Base-by-base conservation (phyloP, 257 asterid genomes). In the Voacanga thouarsii region DNA sequence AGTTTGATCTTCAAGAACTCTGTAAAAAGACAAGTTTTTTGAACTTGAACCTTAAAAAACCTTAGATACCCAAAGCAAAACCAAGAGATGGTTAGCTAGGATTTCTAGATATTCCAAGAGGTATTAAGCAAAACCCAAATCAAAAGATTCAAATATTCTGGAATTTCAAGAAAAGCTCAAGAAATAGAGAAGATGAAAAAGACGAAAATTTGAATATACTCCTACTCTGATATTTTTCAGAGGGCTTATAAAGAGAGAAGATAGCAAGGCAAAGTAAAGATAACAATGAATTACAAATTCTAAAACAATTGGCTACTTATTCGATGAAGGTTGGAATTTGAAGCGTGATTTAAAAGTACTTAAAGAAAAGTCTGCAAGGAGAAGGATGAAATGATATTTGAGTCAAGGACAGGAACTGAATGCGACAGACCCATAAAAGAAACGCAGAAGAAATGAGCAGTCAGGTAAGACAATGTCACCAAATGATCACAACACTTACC, bases 61-160 rank as follows among this genome's bases (percentile, higher is more conserved):
- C 44, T 77, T 77, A 21, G 53, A 51, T 69, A 55, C 24, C 6
- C 26, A 4, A 61, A 16, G 59, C 68, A 65, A 60, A 49, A 39
- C 64, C 61, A 64, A 30, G 12, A 28, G 45, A 57, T 57, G 64
- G 26, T 23, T 47, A 77, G 74, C n/a, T 4, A 30, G 51, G 74
- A 76, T 47, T n/a, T 56, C 33, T 28, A 6, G 74, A 66, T 49
- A 59, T 61, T 75, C 26, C 1, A 69, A 45, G 4, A 4, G 12
- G 30, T 14, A 19, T 59, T 30, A 26, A 59, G 79, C 63, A 65
- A 47, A 79, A 79, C 47, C 59, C 70, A 56, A 53, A 15, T 78
- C 65, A 44, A 65, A 56, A 6, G 47, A 37, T 26, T 24, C 7
- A n/a, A 4, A 24, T 55, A 1, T 3, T 18, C 16, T 47, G 37